Percentiles rank a stretch among this genome's conserved stretches.
These are phyloP conservation scores for Closterium sp. DNA, from an alignment of 139 green algal species.

Conservation along the genomic window DNA sequence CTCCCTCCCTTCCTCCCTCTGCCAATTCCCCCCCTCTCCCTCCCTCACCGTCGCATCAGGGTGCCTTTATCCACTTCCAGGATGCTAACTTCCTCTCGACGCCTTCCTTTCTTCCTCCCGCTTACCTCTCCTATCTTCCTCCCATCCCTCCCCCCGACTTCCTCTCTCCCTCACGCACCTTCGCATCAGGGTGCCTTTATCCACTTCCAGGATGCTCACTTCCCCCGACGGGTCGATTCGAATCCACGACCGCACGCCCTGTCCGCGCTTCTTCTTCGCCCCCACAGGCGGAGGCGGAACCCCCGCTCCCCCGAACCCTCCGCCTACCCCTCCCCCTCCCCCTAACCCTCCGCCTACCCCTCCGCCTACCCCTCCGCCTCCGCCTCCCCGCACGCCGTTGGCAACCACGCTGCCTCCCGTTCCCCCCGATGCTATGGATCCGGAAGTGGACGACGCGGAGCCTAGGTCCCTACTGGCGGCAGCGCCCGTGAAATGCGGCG, in stretches of 20 bases:
- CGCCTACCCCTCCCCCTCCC: neutral
- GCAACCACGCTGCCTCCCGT: neutral
- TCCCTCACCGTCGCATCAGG: no score
- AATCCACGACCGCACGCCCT: constrained; percentile 40
- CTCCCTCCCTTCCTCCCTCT: no score
- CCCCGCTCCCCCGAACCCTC: neutral
- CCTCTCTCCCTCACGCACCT: no score
- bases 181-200: neutral
- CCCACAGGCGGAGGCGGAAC: neutral
- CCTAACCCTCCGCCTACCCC: neutral
- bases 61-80: no score
- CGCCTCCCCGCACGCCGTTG: constrained; percentile 9
- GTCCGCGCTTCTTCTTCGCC: constrained; percentile 22
- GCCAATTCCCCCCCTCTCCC: no score
- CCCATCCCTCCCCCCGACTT: no score
- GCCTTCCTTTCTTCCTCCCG: no score
- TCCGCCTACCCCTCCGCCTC: neutral
- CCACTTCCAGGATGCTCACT: no score
- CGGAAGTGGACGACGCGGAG: neutral
- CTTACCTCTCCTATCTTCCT: neutral
- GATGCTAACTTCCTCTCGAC: no score
- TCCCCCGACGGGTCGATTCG: constrained; percentile 1
- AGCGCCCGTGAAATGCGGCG: neutral
- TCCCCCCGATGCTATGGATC: neutral
- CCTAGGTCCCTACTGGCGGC: neutral